Base-by-base conservation (phyloP, 1,284 basidiomycete species). In the Amylostereum chailletii region DNA sequence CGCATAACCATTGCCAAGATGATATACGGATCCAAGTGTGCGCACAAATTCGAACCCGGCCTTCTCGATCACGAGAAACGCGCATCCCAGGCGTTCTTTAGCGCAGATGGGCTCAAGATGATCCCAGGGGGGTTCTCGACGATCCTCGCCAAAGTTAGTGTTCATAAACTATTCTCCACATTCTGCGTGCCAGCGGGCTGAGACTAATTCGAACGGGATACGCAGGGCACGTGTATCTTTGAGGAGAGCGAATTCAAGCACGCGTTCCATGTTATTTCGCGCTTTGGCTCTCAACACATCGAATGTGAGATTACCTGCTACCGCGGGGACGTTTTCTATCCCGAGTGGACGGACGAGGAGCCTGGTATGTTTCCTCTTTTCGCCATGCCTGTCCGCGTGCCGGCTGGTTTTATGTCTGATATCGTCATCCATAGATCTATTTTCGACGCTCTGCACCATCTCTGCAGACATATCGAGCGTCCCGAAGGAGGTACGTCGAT, bases 1-100 rank as follows among this genome's bases (percentile, higher is more conserved):
- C 74, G 71, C 49, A 67, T 67, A 19, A 76, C 80, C 9, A 65
- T 77, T 10, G 63, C 78, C 1, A 72, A 64, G 54, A 56, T 64
- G 32, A 67, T 71, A 0, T 77, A 77, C 34, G 42, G 42, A 7
- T 43, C 42, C 26, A 11, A 30, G 5, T 43, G 42, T n/a, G 30
- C 42, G 4, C 42, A 43, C 30, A 30, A 30, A 4, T 43, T 26
- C 42, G 42, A 43, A 19, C 30, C n/a, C 42, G 32, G 32, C n/a
- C 4, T 30, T 11, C 8, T 30, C 42, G 42, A 43, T 5, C 42
- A 43, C n/a, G 42, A 19, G 5, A 5, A 43, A 30, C 42, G 42
- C 42, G 42, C 42, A 5, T 26, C 11, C 26, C 27, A 43, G 26
- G n/a, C 29, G 4, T 43, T 43, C 42, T 19, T 43, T 5, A 10